phyloP scores from a whole-genome alignment of 306 rosid species.

The Inga laurina region DNA sequence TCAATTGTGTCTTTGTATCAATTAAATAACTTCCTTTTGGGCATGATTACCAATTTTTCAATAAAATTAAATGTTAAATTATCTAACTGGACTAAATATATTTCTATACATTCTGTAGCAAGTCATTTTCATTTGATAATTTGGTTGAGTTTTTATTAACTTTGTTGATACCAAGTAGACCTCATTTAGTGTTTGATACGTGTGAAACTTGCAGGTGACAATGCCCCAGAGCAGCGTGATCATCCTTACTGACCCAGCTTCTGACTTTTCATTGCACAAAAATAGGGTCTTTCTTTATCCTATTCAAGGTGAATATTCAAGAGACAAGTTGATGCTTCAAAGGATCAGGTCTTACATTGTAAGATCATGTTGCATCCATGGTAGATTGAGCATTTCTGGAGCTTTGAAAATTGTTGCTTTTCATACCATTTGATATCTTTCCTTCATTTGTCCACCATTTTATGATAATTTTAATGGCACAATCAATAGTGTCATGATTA shows the following conservation, averaged over 20 bases:
- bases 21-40: neutral
- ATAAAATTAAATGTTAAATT: neutral
- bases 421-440: neutral
- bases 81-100: slow-evolving; percentile 10
- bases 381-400: slow-evolving; percentile 39
- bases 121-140: slow-evolving; percentile 6
- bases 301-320: slow-evolving; percentile 84
- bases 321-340: slow-evolving; percentile 98
- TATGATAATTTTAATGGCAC: neutral
- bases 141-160: neutral
- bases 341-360: slow-evolving; percentile 99
- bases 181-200: slow-evolving; percentile 16
- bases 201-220: slow-evolving; percentile 55
- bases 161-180: neutral
- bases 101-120: neutral
- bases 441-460: slow-evolving; percentile 1
- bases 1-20: neutral
- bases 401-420: slow-evolving; percentile 17
- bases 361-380: slow-evolving; percentile 57
- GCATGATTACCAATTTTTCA: neutral
- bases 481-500: slow-evolving; percentile 5
- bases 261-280: slow-evolving; percentile 71
- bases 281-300: slow-evolving; percentile 65
- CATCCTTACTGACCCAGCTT: slow-evolving; percentile 76
- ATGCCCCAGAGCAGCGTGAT: slow-evolving; percentile 77